Base-by-base conservation (phyloP, 163 green algal species). In the Chlamydomonas reinhardtii region DNA sequence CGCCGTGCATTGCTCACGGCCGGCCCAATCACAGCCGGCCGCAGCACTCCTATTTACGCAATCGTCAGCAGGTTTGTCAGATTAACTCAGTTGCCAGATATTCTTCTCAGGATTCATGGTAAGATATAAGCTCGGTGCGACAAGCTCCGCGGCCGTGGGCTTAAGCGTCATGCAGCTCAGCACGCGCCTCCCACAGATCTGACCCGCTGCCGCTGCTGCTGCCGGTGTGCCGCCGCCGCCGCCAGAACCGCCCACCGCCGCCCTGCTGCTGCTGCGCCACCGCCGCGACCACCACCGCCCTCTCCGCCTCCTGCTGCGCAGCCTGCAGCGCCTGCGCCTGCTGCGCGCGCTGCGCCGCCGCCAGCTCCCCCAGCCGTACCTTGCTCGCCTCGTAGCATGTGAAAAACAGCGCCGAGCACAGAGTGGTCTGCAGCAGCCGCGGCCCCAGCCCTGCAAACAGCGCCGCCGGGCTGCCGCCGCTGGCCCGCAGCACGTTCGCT, bases 301-400 rank as follows among this genome's bases (percentile, higher is more conserved):
- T 22, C 59, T 56, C 6, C 48, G 11, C 48, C 48, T 17, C 48
- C 48, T 19, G 48, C 48, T 56, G 12, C 1, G 59, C 59, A 12
- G 17, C 59, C 14, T 4, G 59, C 59, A 66, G 24, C 59, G 17
- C 59, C 59, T 66, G 59, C 59, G 59, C 59, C 59, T 29, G 2
- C 20, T 66, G 59, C 59, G 59, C 59, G 2, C 31, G 17, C 59
- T 66, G 59, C 59, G 59, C 59, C 22, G 62, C 62, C 27, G 62
- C 62, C 27, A 70, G 0, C 24, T 24, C 6, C 14, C 27, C 34
- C 27, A 97, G 66, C 15, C 90, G 76, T 17, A 84, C 71, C 74
- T 97, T 97, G 84, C 93, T 96, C 70, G 94, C 94, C 79, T 97
- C 95, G 77, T 96, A 97, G 14, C 94, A 84, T 0, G 91, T 91